phyloP scores from a whole-genome alignment of 163 green algal genomes.

The Trebouxiophyceae sp. region DNA sequence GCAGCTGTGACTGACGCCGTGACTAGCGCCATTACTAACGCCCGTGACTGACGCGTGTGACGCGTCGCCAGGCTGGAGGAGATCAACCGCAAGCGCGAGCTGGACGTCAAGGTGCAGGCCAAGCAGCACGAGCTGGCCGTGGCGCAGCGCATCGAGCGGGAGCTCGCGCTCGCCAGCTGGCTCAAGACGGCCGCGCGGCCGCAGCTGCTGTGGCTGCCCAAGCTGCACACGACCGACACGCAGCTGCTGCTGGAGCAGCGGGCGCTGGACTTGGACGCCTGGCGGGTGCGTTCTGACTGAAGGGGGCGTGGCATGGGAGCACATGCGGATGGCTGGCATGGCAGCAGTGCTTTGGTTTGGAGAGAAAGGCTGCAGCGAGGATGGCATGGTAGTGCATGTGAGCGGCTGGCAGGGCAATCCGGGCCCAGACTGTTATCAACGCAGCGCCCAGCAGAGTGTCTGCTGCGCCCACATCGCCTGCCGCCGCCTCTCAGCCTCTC shows the following conservation, averaged over 20 bases:
- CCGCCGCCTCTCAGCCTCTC: too few relatives aligned
- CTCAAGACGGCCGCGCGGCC: constrained; percentile 18
- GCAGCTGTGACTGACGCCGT: too few relatives aligned
- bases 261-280: constrained; percentile 16
- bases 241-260: constrained; percentile 21
- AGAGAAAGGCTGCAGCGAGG: too few relatives aligned
- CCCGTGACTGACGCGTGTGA: neutral
- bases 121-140: constrained; percentile 40
- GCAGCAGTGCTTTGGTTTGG: too few relatives aligned
- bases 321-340: too few relatives aligned
- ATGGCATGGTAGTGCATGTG: too few relatives aligned
- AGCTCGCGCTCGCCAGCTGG: constrained; percentile 24
- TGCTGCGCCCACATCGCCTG: too few relatives aligned
- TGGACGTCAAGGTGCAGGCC: constrained; percentile 35
- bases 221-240: constrained; percentile 14
- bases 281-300: constrained; percentile 26
- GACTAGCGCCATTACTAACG: too few relatives aligned
- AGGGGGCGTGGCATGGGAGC: too few relatives aligned
- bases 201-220: constrained; percentile 31
- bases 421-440: too few relatives aligned
- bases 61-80: constrained; percentile 24
- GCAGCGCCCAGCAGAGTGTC: too few relatives aligned
- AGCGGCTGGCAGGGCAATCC: too few relatives aligned
- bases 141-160: constrained; percentile 23
- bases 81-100: constrained; percentile 26